Evolutionary conservation across 1,284 basidiomycete species (phyloP).

Genomic region (Puccinia polysora): DNA sequence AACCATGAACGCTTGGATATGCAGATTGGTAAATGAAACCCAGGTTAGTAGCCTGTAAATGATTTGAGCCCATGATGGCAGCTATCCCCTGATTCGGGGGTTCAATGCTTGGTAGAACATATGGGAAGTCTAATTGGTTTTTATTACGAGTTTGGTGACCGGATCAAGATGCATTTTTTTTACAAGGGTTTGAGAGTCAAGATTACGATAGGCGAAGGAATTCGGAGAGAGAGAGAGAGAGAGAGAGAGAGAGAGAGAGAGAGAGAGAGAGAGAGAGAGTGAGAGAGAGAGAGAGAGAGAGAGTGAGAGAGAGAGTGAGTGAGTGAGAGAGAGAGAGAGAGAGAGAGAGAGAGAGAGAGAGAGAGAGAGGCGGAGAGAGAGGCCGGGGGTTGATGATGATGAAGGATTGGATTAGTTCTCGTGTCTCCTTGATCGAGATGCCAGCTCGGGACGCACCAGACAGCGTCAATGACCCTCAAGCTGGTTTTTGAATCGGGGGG

Average conservation of each 20-base stretch:
- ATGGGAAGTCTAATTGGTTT: slow-evolving; percentile 28
- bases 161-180: too few species aligned
- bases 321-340: not conserved
- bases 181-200: too few species aligned
- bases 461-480: not conserved
- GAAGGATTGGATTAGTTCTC: slow-evolving; percentile 5
- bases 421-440: not conserved
- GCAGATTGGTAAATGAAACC: slow-evolving; percentile 20
- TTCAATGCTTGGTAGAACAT: slow-evolving; percentile 4
- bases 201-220: too few species aligned
- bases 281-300: too few species aligned
- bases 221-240: too few species aligned
- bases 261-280: too few species aligned
- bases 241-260: too few species aligned
- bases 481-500: slow-evolving; percentile 14
- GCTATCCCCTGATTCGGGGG: not conserved
- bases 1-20: slow-evolving; percentile 3
- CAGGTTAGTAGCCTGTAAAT: not conserved
- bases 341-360: not conserved
- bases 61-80: not conserved
- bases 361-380: too few species aligned
- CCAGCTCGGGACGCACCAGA: slow-evolving; percentile 30
- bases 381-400: too few species aligned
- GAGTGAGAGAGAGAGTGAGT: not conserved
- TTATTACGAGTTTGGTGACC: too few species aligned